Conservation (phyloP, 495 filamentous ascomycete species). For the Lichenothelia convexa region DNA sequence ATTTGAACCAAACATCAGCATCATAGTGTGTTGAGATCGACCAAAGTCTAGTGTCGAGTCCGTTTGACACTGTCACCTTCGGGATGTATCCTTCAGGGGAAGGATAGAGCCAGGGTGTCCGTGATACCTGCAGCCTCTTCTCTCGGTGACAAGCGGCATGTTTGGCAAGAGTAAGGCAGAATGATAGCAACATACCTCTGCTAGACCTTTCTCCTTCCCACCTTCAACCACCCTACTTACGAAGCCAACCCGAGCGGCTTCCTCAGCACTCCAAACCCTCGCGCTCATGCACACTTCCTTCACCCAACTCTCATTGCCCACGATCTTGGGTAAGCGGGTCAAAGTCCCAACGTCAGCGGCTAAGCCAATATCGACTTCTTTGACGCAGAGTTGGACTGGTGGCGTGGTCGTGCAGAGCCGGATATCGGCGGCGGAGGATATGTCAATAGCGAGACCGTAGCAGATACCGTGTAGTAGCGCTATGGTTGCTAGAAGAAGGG, state of each 20-base stretch:
- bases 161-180: background rate
- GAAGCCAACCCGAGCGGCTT: constrained; percentile 68
- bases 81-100: too few relatives aligned
- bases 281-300: constrained; percentile 78
- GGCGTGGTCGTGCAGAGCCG: constrained; percentile 47
- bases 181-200: too few relatives aligned
- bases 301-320: constrained; percentile 64
- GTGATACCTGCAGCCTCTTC: constrained; percentile 18
- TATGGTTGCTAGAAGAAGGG: constrained; percentile 44
- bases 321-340: constrained; percentile 65
- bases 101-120: too few relatives aligned
- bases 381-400: constrained; percentile 60
- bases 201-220: constrained; percentile 14
- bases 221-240: constrained; percentile 52
- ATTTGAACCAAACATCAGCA: too few relatives aligned
- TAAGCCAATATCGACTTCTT: constrained; percentile 89
- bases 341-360: constrained; percentile 89
- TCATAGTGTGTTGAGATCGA: too few relatives aligned
- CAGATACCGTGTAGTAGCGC: constrained; percentile 64
- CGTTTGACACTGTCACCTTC: too few relatives aligned
- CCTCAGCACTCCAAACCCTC: constrained; percentile 55
- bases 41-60: too few relatives aligned
- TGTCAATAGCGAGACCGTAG: constrained; percentile 71
- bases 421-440: constrained; percentile 61
- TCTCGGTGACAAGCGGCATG: background rate